A percentile compares a stretch with the other conserved stretches of the same genome.
Conservation (phyloP, 805 yeast species). For the Yarrowia bubula region DNA sequence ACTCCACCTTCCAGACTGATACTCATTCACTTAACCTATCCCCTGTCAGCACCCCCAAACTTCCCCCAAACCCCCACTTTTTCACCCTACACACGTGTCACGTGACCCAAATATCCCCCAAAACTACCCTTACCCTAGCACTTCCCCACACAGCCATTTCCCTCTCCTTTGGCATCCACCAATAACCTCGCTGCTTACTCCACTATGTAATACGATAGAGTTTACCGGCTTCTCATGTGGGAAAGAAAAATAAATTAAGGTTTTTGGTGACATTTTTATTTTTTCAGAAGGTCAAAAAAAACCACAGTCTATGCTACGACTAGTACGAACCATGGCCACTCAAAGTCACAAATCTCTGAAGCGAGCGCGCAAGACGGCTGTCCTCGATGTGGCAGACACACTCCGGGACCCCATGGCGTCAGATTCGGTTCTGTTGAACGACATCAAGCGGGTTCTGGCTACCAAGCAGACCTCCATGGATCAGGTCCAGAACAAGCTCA, state of each 20-base stretch:
- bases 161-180: background rate
- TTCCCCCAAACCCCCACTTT: too few relatives aligned
- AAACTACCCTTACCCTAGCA: too few relatives aligned
- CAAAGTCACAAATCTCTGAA: slow-evolving; percentile 21
- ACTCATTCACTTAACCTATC: too few relatives aligned
- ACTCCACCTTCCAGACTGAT: too few relatives aligned
- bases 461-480: background rate
- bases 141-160: background rate
- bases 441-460: slow-evolving; percentile 47
- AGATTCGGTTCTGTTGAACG: slow-evolving; percentile 71
- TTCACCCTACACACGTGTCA: too few relatives aligned
- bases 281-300: background rate
- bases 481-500: slow-evolving; percentile 15
- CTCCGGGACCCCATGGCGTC: slow-evolving; percentile 71
- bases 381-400: slow-evolving; percentile 1
- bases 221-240: background rate
- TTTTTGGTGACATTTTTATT: background rate
- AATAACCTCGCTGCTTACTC: background rate
- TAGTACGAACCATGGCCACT: slow-evolving; percentile 15
- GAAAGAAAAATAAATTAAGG: background rate
- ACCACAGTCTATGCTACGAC: background rate
- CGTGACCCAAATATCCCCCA: too few relatives aligned
- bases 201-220: background rate
- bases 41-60: too few relatives aligned
- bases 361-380: slow-evolving; percentile 17